Evolutionary conservation across 2,329 filamentous ascomycete genomes (phyloP), one percentile per base, ranked within the genome.

Genomic region (Ascochyta koolunga): DNA sequence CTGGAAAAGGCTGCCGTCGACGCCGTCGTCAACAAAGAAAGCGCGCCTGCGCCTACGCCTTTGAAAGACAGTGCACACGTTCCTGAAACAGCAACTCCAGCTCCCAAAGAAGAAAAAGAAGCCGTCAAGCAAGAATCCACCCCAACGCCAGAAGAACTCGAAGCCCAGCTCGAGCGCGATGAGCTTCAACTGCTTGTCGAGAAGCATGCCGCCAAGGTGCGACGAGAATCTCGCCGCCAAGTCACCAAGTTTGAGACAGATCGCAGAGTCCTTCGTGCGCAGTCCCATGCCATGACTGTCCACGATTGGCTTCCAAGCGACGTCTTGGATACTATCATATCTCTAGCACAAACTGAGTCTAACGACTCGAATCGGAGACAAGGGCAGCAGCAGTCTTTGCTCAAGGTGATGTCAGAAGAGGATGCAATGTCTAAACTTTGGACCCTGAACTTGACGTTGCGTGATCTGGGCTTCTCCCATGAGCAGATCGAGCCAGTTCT

Each of bases 131-230:
- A 59, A 25, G 53, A 78, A 40, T 70, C 81, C 46, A 78, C 84
- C 49, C 78, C 83, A 24, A 91, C 86, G 42, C 89, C 93, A 1
- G 93, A 97, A 70, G 91, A 98, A 72, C 89, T 97, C 45, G 95
- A 97, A 70, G 87, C 80, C 59, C 91, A 96, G 67, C 83, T 98
- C 15, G 91, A 97, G 72, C 89, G 92, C 66, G 89, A 91, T n/a
- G 91, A 96, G 66, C 80, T 99, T 32, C 93, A 98, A 73, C 78
- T 90, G 19, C 78, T 97, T 5, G 88, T 98, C 15, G 93, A 98
- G 59, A 95, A 92, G 69, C 80, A 93, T 74, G 88, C 88, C 0
- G 78, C 84, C 35, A 96, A 93, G 74, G 88, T 89, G 57, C 89
- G 88, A 64, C 87, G 88, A 66, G 93, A 97, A 75, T 87, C 89